Base-by-base conservation (phyloP, 2,329 filamentous ascomycete species). In the Apiospora hydei region DNA sequence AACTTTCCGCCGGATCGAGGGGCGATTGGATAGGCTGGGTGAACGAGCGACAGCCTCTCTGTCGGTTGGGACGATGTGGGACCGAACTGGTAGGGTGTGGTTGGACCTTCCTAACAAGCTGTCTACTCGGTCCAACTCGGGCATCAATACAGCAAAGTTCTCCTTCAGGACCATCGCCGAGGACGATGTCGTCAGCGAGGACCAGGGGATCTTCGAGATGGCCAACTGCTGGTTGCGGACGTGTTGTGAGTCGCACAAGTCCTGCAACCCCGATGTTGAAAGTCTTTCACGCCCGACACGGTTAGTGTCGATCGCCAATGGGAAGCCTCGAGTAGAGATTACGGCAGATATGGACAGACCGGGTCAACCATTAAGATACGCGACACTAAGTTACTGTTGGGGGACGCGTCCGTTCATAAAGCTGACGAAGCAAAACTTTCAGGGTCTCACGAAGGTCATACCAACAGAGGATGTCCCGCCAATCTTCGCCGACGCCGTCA, bases 351-450 rank as follows among this genome's bases (percentile, higher is more conserved):
- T 7, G 8, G 8, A 24, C 4, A 7, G 26, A 3, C 8, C n/a
- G 7, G 49, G 4, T 1, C 4, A n/a, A 1, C 49, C 49, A 13
- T 51, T 24, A 11, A 26, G 11, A 14, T 67, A 67, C 43, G 64
- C 64, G 4, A 67, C 64, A 24, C 34, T 67, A 1, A 67, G 64
- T 7, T 67, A 67, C 14, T 67, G 64, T 8, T 67, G 34, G 64
- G 64, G 64, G 10, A 44, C 21, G n/a, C 21, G 43, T 8, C 64
- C 34, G 1, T 67, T 67, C 6, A n/a, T 67, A 24, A 21, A 44
- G 38, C 64, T 67, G 34, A 67, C 64, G 3, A 43, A n/a, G 34
- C 38, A 43, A 10, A 67, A 41, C 14, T 16, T 67, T 8, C 21
- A 24, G 11, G n/a, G 4, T 1, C 24, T 67, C 14, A 11, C 24